phyloP scores from a whole-genome alignment of 306 rosid genomes.

The peach (Prunus persica) region DNA sequence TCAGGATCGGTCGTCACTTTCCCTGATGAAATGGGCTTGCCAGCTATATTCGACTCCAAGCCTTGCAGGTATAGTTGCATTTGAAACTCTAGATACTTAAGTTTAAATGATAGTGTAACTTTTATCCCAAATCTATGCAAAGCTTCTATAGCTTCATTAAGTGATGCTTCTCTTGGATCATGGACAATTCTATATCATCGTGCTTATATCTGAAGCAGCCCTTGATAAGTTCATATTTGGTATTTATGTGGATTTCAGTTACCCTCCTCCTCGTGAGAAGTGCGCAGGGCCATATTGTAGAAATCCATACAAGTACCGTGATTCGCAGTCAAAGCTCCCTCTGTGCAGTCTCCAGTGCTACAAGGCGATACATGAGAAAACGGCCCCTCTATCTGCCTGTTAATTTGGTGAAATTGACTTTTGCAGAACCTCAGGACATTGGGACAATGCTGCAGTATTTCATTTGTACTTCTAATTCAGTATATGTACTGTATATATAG shows the following conservation, averaged over 20 bases:
- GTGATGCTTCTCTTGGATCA: not conserved
- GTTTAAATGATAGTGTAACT: not conserved
- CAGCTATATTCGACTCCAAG: conserved; percentile 43
- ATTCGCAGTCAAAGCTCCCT: conserved; percentile 62
- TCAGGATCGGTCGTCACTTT: conserved; percentile 49
- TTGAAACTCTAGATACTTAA: not conserved
- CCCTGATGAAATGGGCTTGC: conserved; percentile 51
- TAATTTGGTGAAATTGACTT: not conserved
- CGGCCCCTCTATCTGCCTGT: conserved; percentile 26
- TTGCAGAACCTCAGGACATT: not conserved
- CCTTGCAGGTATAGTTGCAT: conserved; percentile 37
- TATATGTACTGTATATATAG: not conserved
- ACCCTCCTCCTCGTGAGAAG: conserved; percentile 56
- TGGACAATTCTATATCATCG: not conserved
- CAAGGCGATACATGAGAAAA: conserved; percentile 46
- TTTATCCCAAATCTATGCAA: not conserved
- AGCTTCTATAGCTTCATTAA: not conserved
- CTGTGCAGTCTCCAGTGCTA: conserved; percentile 59
- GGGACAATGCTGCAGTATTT: not conserved
- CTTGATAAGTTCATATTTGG: not conserved
- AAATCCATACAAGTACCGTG: conserved; percentile 53
- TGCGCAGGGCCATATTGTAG: conserved; percentile 56
- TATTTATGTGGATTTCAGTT: conserved; percentile 38
- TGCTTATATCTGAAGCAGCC: not conserved
- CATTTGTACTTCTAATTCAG: not conserved